These are phyloP conservation scores for Kodamaea jinghongensis DNA, from an alignment of 805 yeast genomes.

Conservation along the genomic window DNA sequence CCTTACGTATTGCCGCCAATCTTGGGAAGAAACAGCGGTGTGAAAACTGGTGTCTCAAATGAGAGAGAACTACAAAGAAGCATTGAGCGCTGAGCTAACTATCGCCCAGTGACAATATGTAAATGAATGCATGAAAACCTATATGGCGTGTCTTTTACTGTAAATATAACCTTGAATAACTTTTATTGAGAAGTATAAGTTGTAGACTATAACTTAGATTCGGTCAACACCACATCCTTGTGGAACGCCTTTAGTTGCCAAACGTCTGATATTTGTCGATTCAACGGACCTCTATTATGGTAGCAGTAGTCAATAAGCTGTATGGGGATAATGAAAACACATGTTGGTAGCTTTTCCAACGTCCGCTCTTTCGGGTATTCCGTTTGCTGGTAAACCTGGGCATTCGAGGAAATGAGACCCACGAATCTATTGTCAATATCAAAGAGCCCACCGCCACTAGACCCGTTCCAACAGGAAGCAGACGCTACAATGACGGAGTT, in stretches of 20 bases:
- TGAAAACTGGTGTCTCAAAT: constrained; percentile 3
- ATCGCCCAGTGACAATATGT: too few species aligned
- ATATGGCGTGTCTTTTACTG: too few species aligned
- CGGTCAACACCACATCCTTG: constrained; percentile 18
- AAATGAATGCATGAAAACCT: too few species aligned
- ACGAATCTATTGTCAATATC: constrained; percentile 21
- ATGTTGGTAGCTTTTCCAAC: constrained; percentile 30
- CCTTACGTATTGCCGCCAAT: constrained; percentile 12
- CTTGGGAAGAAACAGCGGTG: constrained; percentile 5
- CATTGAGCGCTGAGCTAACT: too few species aligned
- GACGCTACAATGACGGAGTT: constrained; percentile 33
- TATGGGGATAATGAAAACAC: constrained; percentile 33
- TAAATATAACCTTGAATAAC: too few species aligned
- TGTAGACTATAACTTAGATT: constrained; percentile 17
- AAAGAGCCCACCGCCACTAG: constrained; percentile 48
- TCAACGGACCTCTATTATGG: constrained; percentile 9
- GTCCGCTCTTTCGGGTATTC: constrained; percentile 6
- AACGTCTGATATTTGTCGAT: constrained; percentile 15
- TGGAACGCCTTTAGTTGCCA: constrained; percentile 26
- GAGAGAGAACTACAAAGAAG: background rate
- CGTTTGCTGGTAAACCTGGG: constrained; percentile 24
- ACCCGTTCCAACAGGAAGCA: constrained; percentile 50
- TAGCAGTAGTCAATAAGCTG: constrained; percentile 28
- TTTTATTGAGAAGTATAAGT: too few species aligned
- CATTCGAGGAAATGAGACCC: constrained; percentile 47